Conservation (phyloP, 768 basidiomycete genomes). For the Coprinopsis cinerea region DNA sequence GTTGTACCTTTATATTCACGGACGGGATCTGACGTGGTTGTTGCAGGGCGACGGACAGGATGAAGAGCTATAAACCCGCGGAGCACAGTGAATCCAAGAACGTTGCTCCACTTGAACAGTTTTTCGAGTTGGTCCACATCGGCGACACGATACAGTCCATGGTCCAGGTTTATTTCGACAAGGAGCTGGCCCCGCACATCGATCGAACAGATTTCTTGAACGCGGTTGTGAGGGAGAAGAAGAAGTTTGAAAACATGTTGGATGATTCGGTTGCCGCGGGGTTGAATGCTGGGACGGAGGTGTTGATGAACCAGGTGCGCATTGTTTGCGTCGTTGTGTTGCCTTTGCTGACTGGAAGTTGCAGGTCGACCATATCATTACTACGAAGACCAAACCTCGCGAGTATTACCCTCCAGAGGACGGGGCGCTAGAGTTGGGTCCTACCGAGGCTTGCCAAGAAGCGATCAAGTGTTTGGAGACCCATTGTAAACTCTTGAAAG, state of each 20-base stretch:
- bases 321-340: not conserved
- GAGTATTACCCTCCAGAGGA: constrained; percentile 91
- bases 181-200: constrained; percentile 85
- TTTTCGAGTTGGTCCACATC: constrained; percentile 95
- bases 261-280: constrained; percentile 94
- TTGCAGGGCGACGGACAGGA: constrained; percentile 77
- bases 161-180: constrained; percentile 98
- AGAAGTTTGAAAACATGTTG: constrained; percentile 85
- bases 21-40: constrained; percentile 9
- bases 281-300: constrained; percentile 91
- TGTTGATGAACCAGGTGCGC: constrained; percentile 86
- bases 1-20: constrained; percentile 24
- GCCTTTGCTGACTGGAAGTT: constrained; percentile 2
- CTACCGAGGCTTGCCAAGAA: constrained; percentile 84
- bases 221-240: constrained; percentile 91
- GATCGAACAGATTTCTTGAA: constrained; percentile 94
- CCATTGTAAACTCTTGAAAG: constrained; percentile 88
- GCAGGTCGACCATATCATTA: constrained; percentile 93
- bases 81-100: constrained; percentile 77
- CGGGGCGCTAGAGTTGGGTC: constrained; percentile 70
- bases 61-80: constrained; percentile 84
- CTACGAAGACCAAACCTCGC: constrained; percentile 71
- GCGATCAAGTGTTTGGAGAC: constrained; percentile 84
- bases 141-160: constrained; percentile 98
- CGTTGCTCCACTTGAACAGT: constrained; percentile 91